Conservation (phyloP, 768 basidiomycete species). For the Grammothele lineata region DNA sequence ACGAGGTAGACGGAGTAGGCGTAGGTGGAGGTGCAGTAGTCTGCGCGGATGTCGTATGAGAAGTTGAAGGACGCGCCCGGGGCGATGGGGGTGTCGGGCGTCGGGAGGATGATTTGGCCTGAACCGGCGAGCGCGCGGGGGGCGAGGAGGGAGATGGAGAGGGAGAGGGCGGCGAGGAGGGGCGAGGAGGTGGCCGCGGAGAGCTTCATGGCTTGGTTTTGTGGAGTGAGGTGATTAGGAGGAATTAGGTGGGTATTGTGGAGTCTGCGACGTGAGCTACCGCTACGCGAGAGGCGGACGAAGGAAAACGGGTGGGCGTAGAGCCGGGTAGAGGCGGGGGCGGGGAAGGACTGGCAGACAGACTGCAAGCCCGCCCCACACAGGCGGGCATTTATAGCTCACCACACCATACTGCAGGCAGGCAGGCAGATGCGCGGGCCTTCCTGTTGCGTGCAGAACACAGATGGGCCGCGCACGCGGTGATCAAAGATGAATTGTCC, state of each 20-base stretch:
- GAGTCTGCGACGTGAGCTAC: too few species aligned
- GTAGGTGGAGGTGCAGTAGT: slow-evolving; percentile 40
- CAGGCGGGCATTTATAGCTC: too few species aligned
- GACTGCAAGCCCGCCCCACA: too few species aligned
- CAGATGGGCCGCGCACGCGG: too few species aligned
- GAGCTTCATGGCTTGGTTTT: slow-evolving; percentile 5
- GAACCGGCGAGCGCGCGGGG: slow-evolving; percentile 6
- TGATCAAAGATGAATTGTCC: too few species aligned
- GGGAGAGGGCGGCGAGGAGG: slow-evolving; percentile 3
- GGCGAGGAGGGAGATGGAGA: slow-evolving; percentile 2
- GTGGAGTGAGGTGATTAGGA: not conserved
- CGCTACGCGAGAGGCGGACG: too few species aligned
- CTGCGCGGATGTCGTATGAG: slow-evolving; percentile 33
- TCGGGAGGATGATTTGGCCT: slow-evolving; percentile 28
- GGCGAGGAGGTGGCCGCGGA: slow-evolving; percentile 4
- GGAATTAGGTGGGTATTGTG: not conserved
- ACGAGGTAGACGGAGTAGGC: slow-evolving; percentile 39
- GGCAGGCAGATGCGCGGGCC: too few species aligned
- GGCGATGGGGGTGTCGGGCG: slow-evolving; percentile 31
- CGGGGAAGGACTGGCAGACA: too few species aligned
- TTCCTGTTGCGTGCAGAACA: too few species aligned
- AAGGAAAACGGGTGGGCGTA: too few species aligned
- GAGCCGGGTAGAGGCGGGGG: too few species aligned
- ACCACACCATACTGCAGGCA: too few species aligned
- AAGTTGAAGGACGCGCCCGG: slow-evolving; percentile 42